A percentile compares a stretch with the other conserved stretches of the same genome.
phyloP scores from a whole-genome alignment of 148 eudicot genomes.

The Hydrangea macrophylla region DNA sequence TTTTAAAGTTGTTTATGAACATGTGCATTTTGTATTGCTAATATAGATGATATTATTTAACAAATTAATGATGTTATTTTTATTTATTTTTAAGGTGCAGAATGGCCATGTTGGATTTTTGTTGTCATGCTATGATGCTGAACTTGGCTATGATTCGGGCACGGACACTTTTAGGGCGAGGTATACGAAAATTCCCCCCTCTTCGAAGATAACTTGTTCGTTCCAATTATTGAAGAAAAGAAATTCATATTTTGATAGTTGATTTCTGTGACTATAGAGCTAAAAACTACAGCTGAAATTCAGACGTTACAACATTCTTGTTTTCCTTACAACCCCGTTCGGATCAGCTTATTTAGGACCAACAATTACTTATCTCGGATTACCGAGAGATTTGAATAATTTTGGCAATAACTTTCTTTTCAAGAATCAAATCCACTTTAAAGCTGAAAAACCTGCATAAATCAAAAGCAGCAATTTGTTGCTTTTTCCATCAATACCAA shows the following conservation, averaged over 20 bases:
- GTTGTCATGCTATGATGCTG: constrained; percentile 95
- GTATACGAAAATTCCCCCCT: constrained; percentile 24
- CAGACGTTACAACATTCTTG: not conserved
- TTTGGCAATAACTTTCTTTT: too few species aligned
- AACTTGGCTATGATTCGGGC: constrained; percentile 55
- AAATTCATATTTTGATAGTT: not conserved
- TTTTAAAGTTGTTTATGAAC: not conserved
- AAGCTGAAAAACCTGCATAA: too few species aligned
- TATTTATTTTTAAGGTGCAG: constrained; percentile 39
- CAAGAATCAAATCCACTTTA: too few species aligned
- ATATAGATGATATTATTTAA: not conserved
- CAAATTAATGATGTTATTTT: not conserved
- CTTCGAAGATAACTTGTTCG: not conserved
- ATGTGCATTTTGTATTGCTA: not conserved
- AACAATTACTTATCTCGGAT: too few species aligned
- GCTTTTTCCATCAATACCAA: too few species aligned
- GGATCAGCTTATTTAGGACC: too few species aligned
- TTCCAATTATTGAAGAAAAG: not conserved
- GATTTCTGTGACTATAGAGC: not conserved
- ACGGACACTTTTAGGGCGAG: constrained; percentile 79
- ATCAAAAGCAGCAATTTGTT: too few species aligned
- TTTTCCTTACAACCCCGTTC: not conserved
- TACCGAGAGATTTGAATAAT: too few species aligned
- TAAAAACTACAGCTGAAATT: not conserved
- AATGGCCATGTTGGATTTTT: constrained; percentile 87